Evolutionary conservation across 257 asterid genomes (phyloP).

Genomic region (Schizonepeta tenuifolia): DNA sequence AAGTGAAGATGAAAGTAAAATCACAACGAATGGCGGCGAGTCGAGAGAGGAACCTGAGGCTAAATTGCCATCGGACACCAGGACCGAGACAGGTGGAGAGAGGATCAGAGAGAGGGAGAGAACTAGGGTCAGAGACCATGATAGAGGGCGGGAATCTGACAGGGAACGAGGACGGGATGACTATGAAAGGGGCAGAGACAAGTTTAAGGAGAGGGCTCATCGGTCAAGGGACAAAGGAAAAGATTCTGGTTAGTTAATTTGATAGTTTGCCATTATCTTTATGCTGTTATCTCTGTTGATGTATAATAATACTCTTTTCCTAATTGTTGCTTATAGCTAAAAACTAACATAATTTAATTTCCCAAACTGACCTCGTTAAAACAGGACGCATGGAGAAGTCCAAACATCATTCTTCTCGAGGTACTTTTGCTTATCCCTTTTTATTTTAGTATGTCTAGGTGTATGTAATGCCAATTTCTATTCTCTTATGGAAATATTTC

Average conservation of each 20-base stretch:
- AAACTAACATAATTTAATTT: slow-evolving; percentile 1
- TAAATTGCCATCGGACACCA: slow-evolving; percentile 48
- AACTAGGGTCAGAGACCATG: slow-evolving; percentile 60
- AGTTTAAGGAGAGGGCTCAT: slow-evolving; percentile 67
- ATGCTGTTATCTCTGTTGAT: slow-evolving; percentile 4
- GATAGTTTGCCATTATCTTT: slow-evolving; percentile 2
- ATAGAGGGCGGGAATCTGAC: slow-evolving; percentile 75
- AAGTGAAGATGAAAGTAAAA: slow-evolving; percentile 61
- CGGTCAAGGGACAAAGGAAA: slow-evolving; percentile 78
- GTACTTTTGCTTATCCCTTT: slow-evolving; percentile 37
- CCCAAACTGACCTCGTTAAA: slow-evolving; percentile 18
- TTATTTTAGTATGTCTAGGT: slow-evolving; percentile 1
- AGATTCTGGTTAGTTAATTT: slow-evolving; percentile 52
- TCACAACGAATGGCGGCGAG: slow-evolving; percentile 47
- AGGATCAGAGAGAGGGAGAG: slow-evolving; percentile 71
- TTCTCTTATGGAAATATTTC: slow-evolving; percentile 1
- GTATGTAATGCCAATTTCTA: slow-evolving; percentile 1
- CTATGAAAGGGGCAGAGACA: slow-evolving; percentile 69
- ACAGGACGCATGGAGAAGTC: slow-evolving; percentile 72
- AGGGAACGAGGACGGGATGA: slow-evolving; percentile 72
- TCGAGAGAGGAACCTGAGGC: slow-evolving; percentile 66
- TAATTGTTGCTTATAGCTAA: background rate
- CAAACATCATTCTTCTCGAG: slow-evolving; percentile 78
- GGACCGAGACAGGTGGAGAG: slow-evolving; percentile 64
- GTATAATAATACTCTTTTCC: background rate